Percentiles rank a stretch among this genome's conserved stretches.
Evolutionary conservation across 2,329 filamentous ascomycete species (phyloP).

Genomic region (Aureobasidium namibiae): DNA sequence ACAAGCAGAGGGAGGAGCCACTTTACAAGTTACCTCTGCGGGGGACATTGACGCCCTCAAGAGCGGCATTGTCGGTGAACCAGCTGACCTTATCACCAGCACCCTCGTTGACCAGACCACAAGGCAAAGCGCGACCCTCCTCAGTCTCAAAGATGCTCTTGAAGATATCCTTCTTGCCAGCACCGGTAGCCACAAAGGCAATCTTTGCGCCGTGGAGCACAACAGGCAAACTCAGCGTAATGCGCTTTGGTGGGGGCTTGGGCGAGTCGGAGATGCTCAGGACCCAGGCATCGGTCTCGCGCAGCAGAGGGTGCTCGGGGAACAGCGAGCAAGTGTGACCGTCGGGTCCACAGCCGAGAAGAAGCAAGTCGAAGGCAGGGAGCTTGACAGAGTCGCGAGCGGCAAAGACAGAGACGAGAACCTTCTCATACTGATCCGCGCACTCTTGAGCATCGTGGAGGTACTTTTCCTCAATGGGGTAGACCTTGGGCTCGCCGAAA

Average conservation of each 20-base stretch:
- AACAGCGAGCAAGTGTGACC: constrained; percentile 97
- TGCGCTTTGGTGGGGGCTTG: constrained; percentile 83
- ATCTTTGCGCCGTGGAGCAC: constrained; percentile 79
- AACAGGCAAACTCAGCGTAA: constrained; percentile 87
- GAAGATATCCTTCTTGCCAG: constrained; percentile 81
- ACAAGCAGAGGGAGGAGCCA: neutral
- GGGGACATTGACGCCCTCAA: constrained; percentile 78
- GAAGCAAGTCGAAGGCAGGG: constrained; percentile 87
- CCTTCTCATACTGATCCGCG: constrained; percentile 88
- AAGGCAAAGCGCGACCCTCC: constrained; percentile 66
- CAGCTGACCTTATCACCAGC: constrained; percentile 83
- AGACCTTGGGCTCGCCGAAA: constrained; percentile 60
- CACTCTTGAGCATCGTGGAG: constrained; percentile 80
- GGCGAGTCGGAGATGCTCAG: constrained; percentile 86
- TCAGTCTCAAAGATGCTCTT: constrained; percentile 82
- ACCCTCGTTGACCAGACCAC: constrained; percentile 76
- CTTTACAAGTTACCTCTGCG: constrained; percentile 55
- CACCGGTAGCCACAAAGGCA: constrained; percentile 86
- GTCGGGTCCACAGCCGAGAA: constrained; percentile 90
- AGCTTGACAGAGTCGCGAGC: constrained; percentile 88
- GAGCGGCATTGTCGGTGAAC: constrained; percentile 84
- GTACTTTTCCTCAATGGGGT: constrained; percentile 63
- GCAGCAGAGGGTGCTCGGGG: constrained; percentile 76
- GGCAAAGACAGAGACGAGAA: constrained; percentile 77
- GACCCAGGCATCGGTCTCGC: constrained; percentile 86